These are phyloP conservation scores for Fusarium praegraminearum DNA, from an alignment of 2,329 filamentous ascomycete genomes.

Conservation along the genomic window DNA sequence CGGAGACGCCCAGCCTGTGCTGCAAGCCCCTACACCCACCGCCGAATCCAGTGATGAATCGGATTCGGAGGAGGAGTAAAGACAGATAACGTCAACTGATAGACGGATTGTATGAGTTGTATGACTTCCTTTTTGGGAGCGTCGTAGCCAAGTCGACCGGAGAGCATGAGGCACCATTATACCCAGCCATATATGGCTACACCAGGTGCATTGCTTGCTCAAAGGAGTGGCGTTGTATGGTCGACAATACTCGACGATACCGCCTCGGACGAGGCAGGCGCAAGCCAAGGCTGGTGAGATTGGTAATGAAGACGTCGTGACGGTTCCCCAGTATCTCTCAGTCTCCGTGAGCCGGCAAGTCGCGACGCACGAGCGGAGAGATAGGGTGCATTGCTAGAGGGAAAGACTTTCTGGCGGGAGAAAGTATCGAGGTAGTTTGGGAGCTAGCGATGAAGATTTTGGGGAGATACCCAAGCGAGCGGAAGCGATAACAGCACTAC, in stretches of 20 bases:
- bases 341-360: conserved; percentile 11
- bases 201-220: conserved; percentile 40
- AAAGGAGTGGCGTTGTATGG: conserved; percentile 25
- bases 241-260: conserved; percentile 23
- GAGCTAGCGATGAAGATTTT: neutral
- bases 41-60: conserved; percentile 59
- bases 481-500: neutral
- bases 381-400: neutral
- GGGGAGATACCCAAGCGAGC: conserved; percentile 16
- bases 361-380: conserved; percentile 6
- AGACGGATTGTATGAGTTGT: conserved; percentile 46
- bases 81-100: conserved; percentile 43
- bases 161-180: conserved; percentile 46
- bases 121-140: conserved; percentile 36
- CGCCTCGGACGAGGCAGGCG: conserved; percentile 28
- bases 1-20: conserved; percentile 44
- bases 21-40: conserved; percentile 47
- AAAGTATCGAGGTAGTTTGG: conserved; percentile 4
- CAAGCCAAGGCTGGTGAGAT: conserved; percentile 31
- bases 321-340: conserved; percentile 28
- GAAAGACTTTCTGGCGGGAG: conserved; percentile 3
- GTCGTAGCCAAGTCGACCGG: conserved; percentile 38
- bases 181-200: conserved; percentile 47
- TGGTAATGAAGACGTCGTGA: conserved; percentile 34
- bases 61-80: conserved; percentile 62